Evolutionary conservation across 2,329 filamentous ascomycete species (phyloP).

Genomic region (Zymoseptoria pseudotritici): DNA sequence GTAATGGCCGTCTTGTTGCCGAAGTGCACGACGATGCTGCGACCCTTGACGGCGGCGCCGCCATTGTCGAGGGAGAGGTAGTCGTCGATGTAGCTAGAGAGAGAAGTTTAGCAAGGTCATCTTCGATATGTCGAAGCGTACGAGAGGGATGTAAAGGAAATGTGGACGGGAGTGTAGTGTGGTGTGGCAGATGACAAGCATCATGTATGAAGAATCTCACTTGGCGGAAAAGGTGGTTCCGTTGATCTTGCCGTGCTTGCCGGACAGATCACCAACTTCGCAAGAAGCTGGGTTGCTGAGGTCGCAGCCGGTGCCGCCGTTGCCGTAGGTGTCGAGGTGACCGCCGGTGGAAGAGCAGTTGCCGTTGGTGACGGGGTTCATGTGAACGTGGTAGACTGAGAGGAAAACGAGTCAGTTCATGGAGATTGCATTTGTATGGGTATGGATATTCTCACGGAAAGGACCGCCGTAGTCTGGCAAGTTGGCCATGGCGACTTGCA

Average conservation of each 20-base stretch:
- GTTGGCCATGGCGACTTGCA: conserved; percentile 34
- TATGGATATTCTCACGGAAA: conserved; percentile 33
- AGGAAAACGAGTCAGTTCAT: neutral
- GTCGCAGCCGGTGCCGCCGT: conserved; percentile 34
- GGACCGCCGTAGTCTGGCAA: conserved; percentile 37
- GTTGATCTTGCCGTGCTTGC: conserved; percentile 38
- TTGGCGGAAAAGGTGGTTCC: conserved; percentile 24
- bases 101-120: neutral
- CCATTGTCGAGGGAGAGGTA: conserved; percentile 41
- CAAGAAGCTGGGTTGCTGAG: conserved; percentile 31
- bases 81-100: conserved; percentile 40
- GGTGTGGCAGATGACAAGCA: neutral
- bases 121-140: neutral
- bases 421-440: neutral
- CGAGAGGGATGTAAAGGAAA: neutral
- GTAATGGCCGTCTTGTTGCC: conserved; percentile 47
- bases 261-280: conserved; percentile 40
- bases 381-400: conserved; percentile 41
- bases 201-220: conserved; percentile 14
- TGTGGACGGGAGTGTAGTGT: neutral
- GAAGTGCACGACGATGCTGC: conserved; percentile 48
- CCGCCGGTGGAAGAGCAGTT: conserved; percentile 38
- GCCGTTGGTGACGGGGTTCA: conserved; percentile 35
- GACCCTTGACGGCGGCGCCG: conserved; percentile 44
- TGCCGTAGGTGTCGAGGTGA: conserved; percentile 39